Base-by-base conservation (phyloP, 805 yeast genomes). In the Yamadazyma sp. region DNA sequence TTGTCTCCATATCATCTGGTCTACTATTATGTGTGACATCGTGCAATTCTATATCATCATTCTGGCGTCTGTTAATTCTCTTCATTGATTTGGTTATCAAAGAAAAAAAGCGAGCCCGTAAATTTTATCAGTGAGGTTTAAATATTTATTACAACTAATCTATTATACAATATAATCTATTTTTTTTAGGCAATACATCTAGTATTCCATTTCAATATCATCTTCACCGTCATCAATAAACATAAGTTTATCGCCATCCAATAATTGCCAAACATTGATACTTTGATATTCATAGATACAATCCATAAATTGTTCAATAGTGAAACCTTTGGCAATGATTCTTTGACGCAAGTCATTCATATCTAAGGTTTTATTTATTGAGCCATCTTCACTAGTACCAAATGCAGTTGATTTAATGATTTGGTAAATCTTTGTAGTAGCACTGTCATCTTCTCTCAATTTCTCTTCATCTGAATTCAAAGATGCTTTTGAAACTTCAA, bases 401-500 rank as follows among this genome's bases (percentile, higher is more conserved):
- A 61, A 60, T 1, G 80, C 78, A 58, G 80, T 60, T 31, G 70
- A 70, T 45, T 81, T 76, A 46, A 89, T 78, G 46, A 85, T 74
- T 48, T 80, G 80, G 59, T 75, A 86, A 31, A 89, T 80, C 54
- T 74, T 78, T 9, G 94, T 75, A 4, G 78, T 70, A 6, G 80
- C 73, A 34, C 85, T 74, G 35, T 75, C 73, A 50, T 86, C 94
- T 43, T 78, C 86, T 26, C 69, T 60, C 19, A 62, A 65, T 33
- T 65, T 65, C 42, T 64, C 68, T 30, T 70, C 76, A 27, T 75
- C 77, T 28, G 74, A 69, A 44, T 75, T 75, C 50, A 91, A 70
- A 6, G 96, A 83, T 39, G 61, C 79, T 60, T 89, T 86, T n/a
- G 96, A 86, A 10, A 86, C 95, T 49, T 82, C 82, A 38, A 82